Percentiles rank a stretch among this genome's conserved stretches.
These are phyloP conservation scores for Talaromyces sp. DNA, from an alignment of 2,329 filamentous ascomycete genomes.

Conservation along the genomic window DNA sequence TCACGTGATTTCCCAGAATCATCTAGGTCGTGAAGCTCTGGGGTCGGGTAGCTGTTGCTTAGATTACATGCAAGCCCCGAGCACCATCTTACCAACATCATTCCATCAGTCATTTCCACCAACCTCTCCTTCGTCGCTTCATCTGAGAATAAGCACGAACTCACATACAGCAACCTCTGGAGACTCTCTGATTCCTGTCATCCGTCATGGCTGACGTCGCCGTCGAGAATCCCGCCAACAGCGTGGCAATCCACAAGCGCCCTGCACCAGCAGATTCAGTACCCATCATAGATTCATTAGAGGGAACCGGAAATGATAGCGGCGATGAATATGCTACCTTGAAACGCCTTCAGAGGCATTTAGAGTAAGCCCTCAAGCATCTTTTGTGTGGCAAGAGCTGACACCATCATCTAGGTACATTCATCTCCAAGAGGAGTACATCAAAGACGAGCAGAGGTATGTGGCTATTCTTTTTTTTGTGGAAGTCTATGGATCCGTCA, in stretches of 20 bases:
- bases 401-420: constrained; percentile 64
- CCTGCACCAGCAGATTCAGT: constrained; percentile 72
- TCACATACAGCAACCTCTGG: constrained; percentile 2
- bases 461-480: not conserved
- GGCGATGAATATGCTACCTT: constrained; percentile 92
- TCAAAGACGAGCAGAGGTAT: constrained; percentile 97
- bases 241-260: constrained; percentile 76
- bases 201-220: constrained; percentile 77
- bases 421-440: constrained; percentile 98
- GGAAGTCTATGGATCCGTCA: not conserved
- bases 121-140: not conserved
- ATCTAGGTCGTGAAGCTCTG: constrained; percentile 2
- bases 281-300: constrained; percentile 85
- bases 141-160: not conserved
- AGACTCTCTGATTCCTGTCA: not conserved
- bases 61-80: constrained; percentile 6
- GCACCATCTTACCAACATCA: not conserved
- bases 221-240: constrained; percentile 76
- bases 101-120: not conserved
- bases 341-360: constrained; percentile 93
- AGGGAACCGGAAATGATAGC: constrained; percentile 75
- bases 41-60: constrained; percentile 1
- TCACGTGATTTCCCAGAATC: not conserved
- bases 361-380: constrained; percentile 65
- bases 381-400: constrained; percentile 5